Evolutionary conservation across 306 rosid species (phyloP), one percentile per base, ranked within the genome.

Genomic region (Glycine soja): DNA sequence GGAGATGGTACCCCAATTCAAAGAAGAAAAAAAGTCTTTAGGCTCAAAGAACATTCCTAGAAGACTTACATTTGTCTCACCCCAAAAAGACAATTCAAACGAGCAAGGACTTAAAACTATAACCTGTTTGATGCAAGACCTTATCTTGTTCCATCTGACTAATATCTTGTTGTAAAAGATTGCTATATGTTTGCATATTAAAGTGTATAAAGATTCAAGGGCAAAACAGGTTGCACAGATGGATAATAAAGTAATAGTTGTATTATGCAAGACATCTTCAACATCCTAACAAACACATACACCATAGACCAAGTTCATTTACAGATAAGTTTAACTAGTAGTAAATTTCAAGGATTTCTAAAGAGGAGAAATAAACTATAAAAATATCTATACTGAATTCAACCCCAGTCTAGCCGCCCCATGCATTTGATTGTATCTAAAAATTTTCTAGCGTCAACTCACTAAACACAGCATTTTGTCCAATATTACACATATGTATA

Each of bases 321-420:
- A 66, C 3, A 66, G 14, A 38, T 9, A 42, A 6, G 46, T 42
- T 42, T 42, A 42, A 1, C 9, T 42, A 7, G 9, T 42, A 42
- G 46, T 42, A 42, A 42, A 42, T 7, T 42, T 42, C 7, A 42
- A 42, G 46, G 46, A 42, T 6, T 5, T 6, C 19, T 53, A 53
- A 53, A n/a, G 13, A 40, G 32, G 45, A 66, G 14, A 66, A 42
- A 51, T 14, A 46, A 32, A 76, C 62, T 46, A 34, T 7, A 61
- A 61, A 38, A 30, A 43, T 59, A 75, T 13, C 45, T 12, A 45
- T 45, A 12, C 24, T 45, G 45, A 58, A 58, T 12, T 16, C 70
- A 59, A 13, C 79, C 70, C 7, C 30, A 76, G 40, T 62, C 36
- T 61, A 61, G 2, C 32, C 48, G 62, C 9, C 54, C n/a, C 76